These are phyloP conservation scores for Kappamyces sp. DNA, from an alignment of 192 early-diverging fungal genomes.

Conservation along the genomic window DNA sequence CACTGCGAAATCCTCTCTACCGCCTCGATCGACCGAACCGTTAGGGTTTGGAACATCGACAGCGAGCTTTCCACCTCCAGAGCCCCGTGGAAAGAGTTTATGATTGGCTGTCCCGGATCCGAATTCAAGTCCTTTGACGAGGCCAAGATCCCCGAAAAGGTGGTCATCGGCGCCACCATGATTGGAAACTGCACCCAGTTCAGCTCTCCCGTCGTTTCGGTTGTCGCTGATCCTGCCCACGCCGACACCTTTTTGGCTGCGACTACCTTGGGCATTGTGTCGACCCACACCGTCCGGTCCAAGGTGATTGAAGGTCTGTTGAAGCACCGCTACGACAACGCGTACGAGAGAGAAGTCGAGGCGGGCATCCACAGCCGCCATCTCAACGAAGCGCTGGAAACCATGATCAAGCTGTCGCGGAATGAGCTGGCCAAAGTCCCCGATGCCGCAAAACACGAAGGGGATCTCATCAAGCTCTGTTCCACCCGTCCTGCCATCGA, in stretches of 20 bases:
- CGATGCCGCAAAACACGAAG: conserved; percentile 30
- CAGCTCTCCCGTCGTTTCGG: conserved; percentile 27
- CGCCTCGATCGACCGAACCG: conserved; percentile 49
- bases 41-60: conserved; percentile 49
- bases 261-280: conserved; percentile 29
- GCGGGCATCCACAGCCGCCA: conserved; percentile 30
- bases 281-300: conserved; percentile 26
- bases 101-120: conserved; percentile 41
- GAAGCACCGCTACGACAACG: conserved; percentile 29
- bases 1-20: conserved; percentile 61
- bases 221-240: conserved; percentile 22
- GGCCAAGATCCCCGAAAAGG: background rate
- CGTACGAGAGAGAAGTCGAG: conserved; percentile 35
- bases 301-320: conserved; percentile 28
- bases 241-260: conserved; percentile 41
- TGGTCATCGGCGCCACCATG: conserved; percentile 30
- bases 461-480: conserved; percentile 41
- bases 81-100: conserved; percentile 20
- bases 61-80: conserved; percentile 14
- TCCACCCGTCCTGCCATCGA: conserved; percentile 28
- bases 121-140: conserved; percentile 29
- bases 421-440: conserved; percentile 21
- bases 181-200: conserved; percentile 30
- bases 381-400: conserved; percentile 27
- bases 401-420: conserved; percentile 24